These are phyloP conservation scores for Kokia cookei DNA, from an alignment of 441 rosid species.

Conservation along the genomic window DNA sequence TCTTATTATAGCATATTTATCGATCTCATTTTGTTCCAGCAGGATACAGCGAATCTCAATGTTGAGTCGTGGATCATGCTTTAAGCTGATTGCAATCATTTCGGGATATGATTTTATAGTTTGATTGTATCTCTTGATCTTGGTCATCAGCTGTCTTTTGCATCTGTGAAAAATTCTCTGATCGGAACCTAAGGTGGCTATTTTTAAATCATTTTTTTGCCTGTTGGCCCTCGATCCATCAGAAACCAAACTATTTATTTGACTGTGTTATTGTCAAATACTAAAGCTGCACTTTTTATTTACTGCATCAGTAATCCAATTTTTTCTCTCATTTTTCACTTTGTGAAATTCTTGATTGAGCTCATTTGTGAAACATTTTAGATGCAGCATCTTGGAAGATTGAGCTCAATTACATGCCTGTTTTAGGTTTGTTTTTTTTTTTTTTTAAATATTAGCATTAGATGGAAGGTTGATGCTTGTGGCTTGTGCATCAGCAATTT, in stretches of 20 bases:
- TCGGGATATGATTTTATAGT: not conserved
- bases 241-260: not conserved
- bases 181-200: conserved; percentile 6
- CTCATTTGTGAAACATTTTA: too few species aligned
- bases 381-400: not conserved
- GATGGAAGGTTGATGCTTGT: too few species aligned
- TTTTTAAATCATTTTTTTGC: not conserved
- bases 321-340: not conserved
- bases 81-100: conserved; percentile 8
- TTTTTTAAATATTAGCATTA: too few species aligned
- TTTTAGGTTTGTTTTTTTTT: too few species aligned
- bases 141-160: conserved; percentile 16
- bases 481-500: conserved; percentile 14
- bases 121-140: conserved; percentile 2
- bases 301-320: not conserved
- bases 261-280: not conserved
- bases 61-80: not conserved
- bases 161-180: not conserved
- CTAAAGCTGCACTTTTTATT: not conserved
- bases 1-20: not conserved
- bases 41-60: conserved; percentile 15
- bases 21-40: conserved; percentile 10
- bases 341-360: not conserved
- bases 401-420: too few species aligned
- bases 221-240: conserved; percentile 21